phyloP scores from a whole-genome alignment of 441 rosid genomes.

The Bruguiera hainesii region DNA sequence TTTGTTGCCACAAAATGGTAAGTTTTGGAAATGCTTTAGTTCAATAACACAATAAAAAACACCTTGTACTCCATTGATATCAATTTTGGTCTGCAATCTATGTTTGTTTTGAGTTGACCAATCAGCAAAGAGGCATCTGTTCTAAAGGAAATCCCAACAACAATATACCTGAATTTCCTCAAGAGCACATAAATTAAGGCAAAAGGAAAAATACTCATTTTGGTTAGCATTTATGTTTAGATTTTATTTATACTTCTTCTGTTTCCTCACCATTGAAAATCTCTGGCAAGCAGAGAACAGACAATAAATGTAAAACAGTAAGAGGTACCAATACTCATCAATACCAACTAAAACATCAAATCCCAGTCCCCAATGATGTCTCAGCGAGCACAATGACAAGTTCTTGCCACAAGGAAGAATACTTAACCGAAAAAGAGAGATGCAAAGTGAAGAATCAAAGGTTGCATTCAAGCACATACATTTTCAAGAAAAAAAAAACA shows the following conservation, averaged over 20 bases:
- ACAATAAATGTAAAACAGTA: too few relatives aligned
- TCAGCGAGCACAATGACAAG: too few relatives aligned
- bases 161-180: neutral
- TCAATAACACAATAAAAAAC: conserved; percentile 7
- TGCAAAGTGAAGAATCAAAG: neutral
- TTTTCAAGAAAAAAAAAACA: neutral
- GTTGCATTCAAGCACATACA: neutral
- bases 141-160: too few relatives aligned
- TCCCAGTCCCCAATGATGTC: neutral
- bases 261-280: neutral
- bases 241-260: neutral
- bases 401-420: too few relatives aligned
- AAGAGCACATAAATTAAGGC: neutral
- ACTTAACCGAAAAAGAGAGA: too few relatives aligned
- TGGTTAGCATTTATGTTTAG: too few relatives aligned
- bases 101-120: too few relatives aligned
- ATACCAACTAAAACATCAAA: neutral
- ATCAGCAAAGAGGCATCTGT: too few relatives aligned
- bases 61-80: neutral
- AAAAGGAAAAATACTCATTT: neutral
- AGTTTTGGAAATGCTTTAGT: conserved; percentile 8
- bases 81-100: too few relatives aligned
- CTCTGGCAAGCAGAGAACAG: neutral
- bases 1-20: conserved; percentile 11
- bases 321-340: neutral